Evolutionary conservation across 768 basidiomycete species (phyloP), one percentile per base, ranked within the genome.

Genomic region (Mycena albidolilacea): DNA sequence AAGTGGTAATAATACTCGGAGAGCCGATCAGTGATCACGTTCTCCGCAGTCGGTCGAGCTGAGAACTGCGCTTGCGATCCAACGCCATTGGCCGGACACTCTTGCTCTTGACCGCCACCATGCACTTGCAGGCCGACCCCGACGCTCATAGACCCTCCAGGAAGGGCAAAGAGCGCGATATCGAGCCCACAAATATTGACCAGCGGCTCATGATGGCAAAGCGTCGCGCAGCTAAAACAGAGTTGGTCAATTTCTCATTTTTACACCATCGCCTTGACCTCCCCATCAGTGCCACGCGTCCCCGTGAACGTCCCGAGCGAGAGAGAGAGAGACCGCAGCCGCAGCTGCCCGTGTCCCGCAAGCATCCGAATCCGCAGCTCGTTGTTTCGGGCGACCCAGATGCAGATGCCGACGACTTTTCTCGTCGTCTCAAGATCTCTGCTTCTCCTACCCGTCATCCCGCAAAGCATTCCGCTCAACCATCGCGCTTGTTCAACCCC

Each of bases 391-490:
- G 82, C 62, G 69, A 81, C 80, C 67, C 77, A 39, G 91, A 93
- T 63, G 86, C 91, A 8, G 92, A 93, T 80, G 86, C 89, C 57
- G 92, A 91, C 75, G 93, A 93, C 64, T 95, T 95, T 79, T 91
- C 90, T 55, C 90, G 93, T 30, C 84, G 87, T 43, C 88, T 95
- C 77, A 91, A 88, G 80, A 92, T 94, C 21, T 93, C 93, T 7
- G 81, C 87, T 52, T 80, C 89, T 48, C 78, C 88, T 67, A 83
- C 85, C 71, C 77, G 74, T 77, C 82, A 64, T 76, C 82, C 62
- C 73, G 84, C 23, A 82, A 84, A 60, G 76, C 80, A 73, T 80
- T 81, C 78, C 69, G 80, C 70, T 77, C 79, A 62, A 69, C 82
- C 30, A 92, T 91, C 75, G 52, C 75, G 75, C 75, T 87, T 95